Base-by-base conservation (phyloP, 805 yeast genomes). In the Ogataea haglerorum region DNA sequence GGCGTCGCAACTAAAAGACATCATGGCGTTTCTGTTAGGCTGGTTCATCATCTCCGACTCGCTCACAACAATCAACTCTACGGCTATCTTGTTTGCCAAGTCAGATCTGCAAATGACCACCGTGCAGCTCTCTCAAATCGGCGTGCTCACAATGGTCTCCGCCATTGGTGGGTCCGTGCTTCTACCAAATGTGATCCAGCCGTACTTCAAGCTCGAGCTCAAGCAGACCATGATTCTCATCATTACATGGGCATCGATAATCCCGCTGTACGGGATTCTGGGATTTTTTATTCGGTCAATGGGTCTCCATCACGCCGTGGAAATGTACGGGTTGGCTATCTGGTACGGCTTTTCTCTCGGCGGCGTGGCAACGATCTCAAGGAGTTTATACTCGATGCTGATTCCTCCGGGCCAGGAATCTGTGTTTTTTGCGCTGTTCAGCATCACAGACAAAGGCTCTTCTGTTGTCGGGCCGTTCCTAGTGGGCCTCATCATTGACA, bases 21-120 rank as follows among this genome's bases (percentile, higher is more conserved):
- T 85, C 14, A 67, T 76, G n/a, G 70, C 76, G 10, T 85, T 81
- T 49, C 61, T 85, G 8, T 34, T 76, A 0, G 89, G 86, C 1
- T 85, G 95, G 95, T 85, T 85, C 50, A 71, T 85, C 31, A 67
- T 85, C 2, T 77, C 86, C 15, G 95, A 85, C 54, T 80, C 88
- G 0, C 64, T 82, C 9, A 82, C 90, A 1, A 85, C 93, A 0
- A 84, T 85, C 41, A 85, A 84, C 57, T 80, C 89, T 1, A 81
- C 93, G 0, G 91, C 93, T 0, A 78, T 85, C 22, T 57, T 85
- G 27, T 85, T 85, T 63, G 86, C 93, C 2, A 78, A 80, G 38
- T 75, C 85, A 0, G 83, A 84, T 46, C 61, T 85, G 18, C 67
- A 71, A 29, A 85, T 85, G 93, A 64, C 75, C 3, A 80, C 90